Evolutionary conservation across 2,329 filamentous ascomycete genomes (phyloP), one percentile per base, ranked within the genome.

Genomic region (Exophiala phaeomuriformis): DNA sequence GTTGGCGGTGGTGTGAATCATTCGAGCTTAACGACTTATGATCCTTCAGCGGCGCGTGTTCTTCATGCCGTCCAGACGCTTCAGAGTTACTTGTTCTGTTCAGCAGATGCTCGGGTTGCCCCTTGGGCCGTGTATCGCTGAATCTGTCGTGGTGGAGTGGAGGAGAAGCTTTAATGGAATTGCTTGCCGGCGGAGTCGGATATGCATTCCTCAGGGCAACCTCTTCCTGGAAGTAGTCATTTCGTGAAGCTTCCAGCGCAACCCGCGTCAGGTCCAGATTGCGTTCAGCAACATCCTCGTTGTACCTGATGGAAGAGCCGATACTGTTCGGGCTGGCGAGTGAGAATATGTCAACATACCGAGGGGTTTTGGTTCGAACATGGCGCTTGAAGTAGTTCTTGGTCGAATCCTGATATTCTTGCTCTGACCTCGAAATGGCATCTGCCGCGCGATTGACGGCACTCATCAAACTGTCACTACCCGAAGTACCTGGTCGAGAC

Each of bases 371-470:
- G 30, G 40, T 47, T 19, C 45, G 39, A 30, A 48, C 30, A 36
- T 57, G 31, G 37, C 43, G 39, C 42, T 45, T 54, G 4, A 35
- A 28, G 43, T 52, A 51, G n/a, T 33, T 42, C 3, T 58, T 49
- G 29, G 53, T 44, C 6, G 49, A 51, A 9, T 52, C 33, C 10
- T 40, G 32, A 45, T 49, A 59, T 8, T 57, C 47, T 53, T 57
- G 58, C 12, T 56, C 52, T 31, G 56, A 12, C 28, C 45, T 51
- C 3, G 43, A 44, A 5, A 58, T 56, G 12, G 49, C 49, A 39
- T 63, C 59, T 8, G 61, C 58, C 31, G 61, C 59, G 19, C 59
- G 53, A 52, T 52, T 60, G 42, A 61, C 55, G 7, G 61, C 61
- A 42, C 47, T 59, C 52, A 61, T 50, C 27, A 63, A 41, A 50